phyloP scores from a whole-genome alignment of 2,329 filamentous ascomycete species.

The Alternaria novae-zelandiae region DNA sequence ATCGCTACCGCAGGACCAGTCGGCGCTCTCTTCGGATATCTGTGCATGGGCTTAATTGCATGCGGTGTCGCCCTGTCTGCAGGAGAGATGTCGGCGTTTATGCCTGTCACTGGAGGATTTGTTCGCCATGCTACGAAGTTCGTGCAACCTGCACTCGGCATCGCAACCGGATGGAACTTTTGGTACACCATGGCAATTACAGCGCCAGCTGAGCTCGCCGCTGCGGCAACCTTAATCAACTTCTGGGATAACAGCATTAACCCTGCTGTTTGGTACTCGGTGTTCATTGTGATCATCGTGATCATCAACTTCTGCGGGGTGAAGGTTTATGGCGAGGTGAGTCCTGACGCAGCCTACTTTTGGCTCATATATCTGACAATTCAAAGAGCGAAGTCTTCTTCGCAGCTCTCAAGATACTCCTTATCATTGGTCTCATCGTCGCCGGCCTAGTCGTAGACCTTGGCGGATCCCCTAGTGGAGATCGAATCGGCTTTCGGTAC shows the following conservation, averaged over 20 bases:
- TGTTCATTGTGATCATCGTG: slow-evolving; percentile 18
- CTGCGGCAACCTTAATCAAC: slow-evolving; percentile 74
- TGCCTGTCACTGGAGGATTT: slow-evolving; percentile 60
- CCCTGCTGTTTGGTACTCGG: slow-evolving; percentile 11
- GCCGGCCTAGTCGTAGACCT: slow-evolving; percentile 38
- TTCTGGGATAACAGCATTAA: slow-evolving; percentile 63
- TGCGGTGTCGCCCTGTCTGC: slow-evolving; percentile 59
- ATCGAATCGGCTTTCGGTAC: slow-evolving; percentile 65
- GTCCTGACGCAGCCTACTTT: background rate
- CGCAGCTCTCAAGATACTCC: slow-evolving; percentile 54
- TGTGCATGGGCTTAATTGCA: slow-evolving; percentile 58
- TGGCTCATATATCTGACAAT: background rate
- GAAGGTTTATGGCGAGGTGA: slow-evolving; percentile 20
- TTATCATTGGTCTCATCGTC: slow-evolving; percentile 37
- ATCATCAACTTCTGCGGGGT: slow-evolving; percentile 13
- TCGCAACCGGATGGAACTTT: slow-evolving; percentile 27
- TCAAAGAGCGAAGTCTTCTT: slow-evolving; percentile 56
- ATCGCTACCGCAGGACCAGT: slow-evolving; percentile 61
- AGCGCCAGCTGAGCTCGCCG: slow-evolving; percentile 63
- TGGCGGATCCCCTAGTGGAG: slow-evolving; percentile 34
- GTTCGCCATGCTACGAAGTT: slow-evolving; percentile 59
- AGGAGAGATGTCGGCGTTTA: slow-evolving; percentile 59
- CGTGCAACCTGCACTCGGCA: slow-evolving; percentile 56
- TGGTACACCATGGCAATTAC: slow-evolving; percentile 7
- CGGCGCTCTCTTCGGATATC: slow-evolving; percentile 60